A percentile compares a stretch with the other conserved stretches of the same genome.
phyloP scores from a whole-genome alignment of 352 stramenopile genomes.

The Phytophthora nicotianae region DNA sequence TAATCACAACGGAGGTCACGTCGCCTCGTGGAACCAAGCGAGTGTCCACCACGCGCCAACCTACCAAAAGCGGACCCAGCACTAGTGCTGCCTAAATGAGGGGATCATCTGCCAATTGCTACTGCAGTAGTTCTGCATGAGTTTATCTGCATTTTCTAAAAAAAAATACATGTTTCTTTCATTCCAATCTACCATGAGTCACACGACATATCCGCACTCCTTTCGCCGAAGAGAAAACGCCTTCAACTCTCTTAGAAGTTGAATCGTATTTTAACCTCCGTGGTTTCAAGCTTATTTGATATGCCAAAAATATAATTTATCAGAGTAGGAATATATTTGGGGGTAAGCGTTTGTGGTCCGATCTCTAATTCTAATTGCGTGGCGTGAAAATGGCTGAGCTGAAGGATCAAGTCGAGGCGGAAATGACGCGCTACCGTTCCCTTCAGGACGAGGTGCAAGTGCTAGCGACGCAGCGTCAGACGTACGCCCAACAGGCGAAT shows the following conservation, averaged over 20 bases:
- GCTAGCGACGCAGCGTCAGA: conserved; percentile 88
- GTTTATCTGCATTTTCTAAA: conserved; percentile 1
- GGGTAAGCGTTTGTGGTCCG: too few species aligned
- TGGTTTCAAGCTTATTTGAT: too few species aligned
- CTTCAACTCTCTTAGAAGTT: too few species aligned
- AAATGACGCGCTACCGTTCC: conserved; percentile 90
- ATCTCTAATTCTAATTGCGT: conserved; percentile 1
- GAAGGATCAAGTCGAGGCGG: conserved; percentile 85
- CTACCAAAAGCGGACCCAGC: conserved; percentile 18
- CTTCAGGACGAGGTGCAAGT: conserved; percentile 92
- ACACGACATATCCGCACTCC: too few species aligned
- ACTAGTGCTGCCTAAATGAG: conserved; percentile 18
- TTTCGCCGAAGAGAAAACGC: too few species aligned
- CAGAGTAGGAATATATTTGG: too few species aligned
- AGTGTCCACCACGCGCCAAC: conserved; percentile 17
- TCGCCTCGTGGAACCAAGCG: conserved; percentile 26
- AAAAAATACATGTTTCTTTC: not conserved
- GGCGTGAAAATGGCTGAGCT: conserved; percentile 33
- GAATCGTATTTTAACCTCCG: too few species aligned
- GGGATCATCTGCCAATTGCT: not conserved
- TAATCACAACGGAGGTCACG: conserved; percentile 26
- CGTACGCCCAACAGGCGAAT: conserved; percentile 92
- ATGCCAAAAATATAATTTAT: too few species aligned
- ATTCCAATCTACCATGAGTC: too few species aligned
- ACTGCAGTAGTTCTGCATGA: conserved; percentile 6